phyloP scores from a whole-genome alignment of 1,139 yeast species.

The Protomyces inouyei region DNA sequence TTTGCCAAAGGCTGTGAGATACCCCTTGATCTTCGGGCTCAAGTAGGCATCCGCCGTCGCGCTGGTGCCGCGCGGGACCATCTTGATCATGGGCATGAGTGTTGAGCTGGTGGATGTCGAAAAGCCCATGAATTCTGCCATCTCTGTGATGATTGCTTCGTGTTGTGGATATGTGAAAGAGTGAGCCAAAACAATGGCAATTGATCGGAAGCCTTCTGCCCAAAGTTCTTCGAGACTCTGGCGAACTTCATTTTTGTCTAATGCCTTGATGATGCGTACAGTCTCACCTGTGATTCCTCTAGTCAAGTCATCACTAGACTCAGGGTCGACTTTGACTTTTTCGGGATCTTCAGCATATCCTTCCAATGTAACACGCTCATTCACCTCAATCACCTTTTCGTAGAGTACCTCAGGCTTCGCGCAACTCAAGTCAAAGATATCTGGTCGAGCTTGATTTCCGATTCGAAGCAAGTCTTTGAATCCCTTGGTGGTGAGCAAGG shows the following conservation, averaged over 20 bases:
- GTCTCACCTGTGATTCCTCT: conserved; percentile 62
- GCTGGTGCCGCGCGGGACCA: conserved; percentile 66
- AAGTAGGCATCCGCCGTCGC: conserved; percentile 72
- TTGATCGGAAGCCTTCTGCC: conserved; percentile 54
- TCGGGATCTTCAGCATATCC: conserved; percentile 53
- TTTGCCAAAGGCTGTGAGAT: conserved; percentile 54
- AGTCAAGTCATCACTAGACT: conserved; percentile 41
- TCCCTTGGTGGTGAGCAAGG: conserved; percentile 61
- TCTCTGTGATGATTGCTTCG: conserved; percentile 53
- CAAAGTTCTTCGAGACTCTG: conserved; percentile 45
- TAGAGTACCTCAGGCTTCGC: conserved; percentile 57
- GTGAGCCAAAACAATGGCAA: conserved; percentile 66
- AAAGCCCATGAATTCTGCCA: conserved; percentile 60
- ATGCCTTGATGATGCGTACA: conserved; percentile 50
- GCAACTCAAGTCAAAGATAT: conserved; percentile 59
- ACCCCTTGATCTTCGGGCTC: conserved; percentile 64
- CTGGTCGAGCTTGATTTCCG: conserved; percentile 71
- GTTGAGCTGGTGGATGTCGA: conserved; percentile 59
- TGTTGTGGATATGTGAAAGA: conserved; percentile 64
- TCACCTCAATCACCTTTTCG: conserved; percentile 59
- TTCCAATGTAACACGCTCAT: conserved; percentile 68
- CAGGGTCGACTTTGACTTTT: conserved; percentile 35
- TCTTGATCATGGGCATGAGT: conserved; percentile 68
- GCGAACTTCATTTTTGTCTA: conserved; percentile 46
- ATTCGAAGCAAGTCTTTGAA: conserved; percentile 59